Percentiles rank a stretch among this genome's conserved stretches.
phyloP scores from a whole-genome alignment of 2,329 filamentous ascomycete species.

The Tolypocladium endophyticum region DNA sequence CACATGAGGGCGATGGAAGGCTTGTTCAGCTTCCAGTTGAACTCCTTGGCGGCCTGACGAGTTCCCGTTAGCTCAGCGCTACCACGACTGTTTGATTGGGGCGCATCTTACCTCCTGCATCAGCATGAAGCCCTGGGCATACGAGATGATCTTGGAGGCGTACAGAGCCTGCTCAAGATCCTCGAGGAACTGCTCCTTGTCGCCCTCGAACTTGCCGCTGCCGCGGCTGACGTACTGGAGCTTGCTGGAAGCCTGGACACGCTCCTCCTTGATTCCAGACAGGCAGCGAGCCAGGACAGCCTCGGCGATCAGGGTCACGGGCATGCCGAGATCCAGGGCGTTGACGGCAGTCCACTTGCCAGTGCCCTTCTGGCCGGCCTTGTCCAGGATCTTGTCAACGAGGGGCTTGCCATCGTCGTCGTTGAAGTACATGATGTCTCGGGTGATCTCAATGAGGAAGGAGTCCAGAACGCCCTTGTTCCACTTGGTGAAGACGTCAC shows the following conservation, averaged over 20 bases:
- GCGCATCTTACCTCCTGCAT: slow-evolving; percentile 74
- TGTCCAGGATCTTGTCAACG: slow-evolving; percentile 97
- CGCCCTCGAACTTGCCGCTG: slow-evolving; percentile 68
- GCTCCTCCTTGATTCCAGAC: slow-evolving; percentile 90
- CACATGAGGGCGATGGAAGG: slow-evolving; percentile 99
- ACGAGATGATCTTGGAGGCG: slow-evolving; percentile 99
- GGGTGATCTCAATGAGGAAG: slow-evolving; percentile 98
- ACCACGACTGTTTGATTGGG: neutral
- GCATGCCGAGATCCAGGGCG: slow-evolving; percentile 95
- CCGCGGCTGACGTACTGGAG: slow-evolving; percentile 62
- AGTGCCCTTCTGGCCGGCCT: slow-evolving; percentile 98
- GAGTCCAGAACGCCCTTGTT: slow-evolving; percentile 98
- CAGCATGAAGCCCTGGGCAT: slow-evolving; percentile 99
- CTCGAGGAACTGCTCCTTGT: slow-evolving; percentile 88
- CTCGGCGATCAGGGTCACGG: slow-evolving; percentile 95
- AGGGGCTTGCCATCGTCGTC: slow-evolving; percentile 85
- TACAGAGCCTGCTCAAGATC: slow-evolving; percentile 98
- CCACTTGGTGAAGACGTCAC: slow-evolving; percentile 89
- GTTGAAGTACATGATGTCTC: slow-evolving; percentile 97
- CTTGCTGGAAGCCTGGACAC: slow-evolving; percentile 66
- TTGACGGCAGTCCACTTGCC: slow-evolving; percentile 99
- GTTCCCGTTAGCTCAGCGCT: neutral
- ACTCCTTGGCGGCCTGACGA: slow-evolving; percentile 79
- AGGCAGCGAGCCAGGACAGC: slow-evolving; percentile 92
- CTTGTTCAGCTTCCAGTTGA: slow-evolving; percentile 99